Evolutionary conservation across 495 filamentous ascomycete genomes (phyloP).

Genomic region (Aspergillus cavernicola): DNA sequence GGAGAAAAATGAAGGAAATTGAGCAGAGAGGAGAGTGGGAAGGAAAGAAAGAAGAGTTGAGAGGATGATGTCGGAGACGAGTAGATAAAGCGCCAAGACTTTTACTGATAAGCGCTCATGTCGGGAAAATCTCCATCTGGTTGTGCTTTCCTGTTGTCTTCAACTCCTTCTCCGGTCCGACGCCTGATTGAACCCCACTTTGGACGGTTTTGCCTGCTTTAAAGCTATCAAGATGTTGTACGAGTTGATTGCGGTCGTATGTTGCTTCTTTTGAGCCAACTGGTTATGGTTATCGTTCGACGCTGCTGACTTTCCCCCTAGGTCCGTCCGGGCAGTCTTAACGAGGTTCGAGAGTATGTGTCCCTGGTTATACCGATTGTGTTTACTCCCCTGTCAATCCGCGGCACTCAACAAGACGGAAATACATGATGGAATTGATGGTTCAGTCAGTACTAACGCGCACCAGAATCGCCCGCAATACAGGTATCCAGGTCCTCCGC

Average conservation of each 20-base stretch:
- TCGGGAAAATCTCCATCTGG: conserved; percentile 26
- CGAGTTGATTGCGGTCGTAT: conserved; percentile 92
- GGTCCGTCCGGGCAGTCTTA: conserved; percentile 84
- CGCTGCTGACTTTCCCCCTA: conserved; percentile 29
- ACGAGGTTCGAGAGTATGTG: conserved; percentile 90
- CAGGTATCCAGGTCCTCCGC: conserved; percentile 77
- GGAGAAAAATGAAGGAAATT: conserved; percentile 17
- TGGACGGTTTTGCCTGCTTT: background rate
- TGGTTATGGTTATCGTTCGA: background rate
- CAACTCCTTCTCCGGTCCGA: conserved; percentile 9
- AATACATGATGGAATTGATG: background rate
- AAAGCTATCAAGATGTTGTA: conserved; percentile 69
- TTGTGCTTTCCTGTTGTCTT: conserved; percentile 14
- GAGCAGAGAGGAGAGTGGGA: conserved; percentile 26
- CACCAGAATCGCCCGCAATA: conserved; percentile 73
- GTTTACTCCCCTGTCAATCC: background rate
- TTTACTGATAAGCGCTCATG: conserved; percentile 18
- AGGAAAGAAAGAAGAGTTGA: conserved; percentile 22
- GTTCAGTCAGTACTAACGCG: conserved; percentile 10
- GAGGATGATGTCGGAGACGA: conserved; percentile 22
- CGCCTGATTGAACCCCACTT: conserved; percentile 9
- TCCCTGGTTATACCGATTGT: background rate
- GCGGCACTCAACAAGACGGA: background rate
- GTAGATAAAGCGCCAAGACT: conserved; percentile 29
- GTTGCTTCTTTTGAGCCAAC: conserved; percentile 23